Evolutionary conservation across 805 yeast species (phyloP), one percentile per base, ranked within the genome.

Genomic region (Yarrowia osloensis): DNA sequence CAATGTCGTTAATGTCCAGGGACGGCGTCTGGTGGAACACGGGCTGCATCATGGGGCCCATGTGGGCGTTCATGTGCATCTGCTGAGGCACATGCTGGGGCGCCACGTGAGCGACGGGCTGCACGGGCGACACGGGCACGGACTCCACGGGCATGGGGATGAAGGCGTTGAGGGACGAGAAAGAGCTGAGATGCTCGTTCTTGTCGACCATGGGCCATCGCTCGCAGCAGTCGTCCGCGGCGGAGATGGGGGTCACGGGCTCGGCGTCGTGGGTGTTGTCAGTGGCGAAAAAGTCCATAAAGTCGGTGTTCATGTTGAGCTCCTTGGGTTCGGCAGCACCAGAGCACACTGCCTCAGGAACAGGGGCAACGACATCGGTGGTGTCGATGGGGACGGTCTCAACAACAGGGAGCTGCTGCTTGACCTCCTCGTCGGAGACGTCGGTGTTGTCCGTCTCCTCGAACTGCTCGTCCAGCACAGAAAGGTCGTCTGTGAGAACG

Each of bases 191-290:
- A 21, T 57, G 49, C 44, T 57, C 63, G 37, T 57, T 39, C 49
- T 57, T 57, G 37, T 39, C 63, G 19, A 40, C 49, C 63, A 57
- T 57, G 28, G 63, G 63, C 63, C 63, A 57, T 40, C 63, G 37
- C 37, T 57, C 63, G 26, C 24, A 57, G 61, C 31, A 22, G 22
- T 33, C 44, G 40, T 21, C 35, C 17, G 21, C 46, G 8, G 35
- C 22, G 17, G 39, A 21, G 21, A 21, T 8, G 44, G 44, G 29
- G 46, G 19, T 54, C 5, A 17, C 24, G 17, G 28, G 15, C 11
- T 35, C 61, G 4, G 42, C 9, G 42, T 28, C 42, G 59, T 35
- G 29, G 29, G 44, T 11, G 22, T 33, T 24, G 19, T 39, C 62
- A 21, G 33, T 37, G 28, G 63, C 35, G 19, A 54, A 54, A 1